Conservation (phyloP, 2,329 filamentous ascomycete genomes). For the Colletotrichum camelliae region DNA sequence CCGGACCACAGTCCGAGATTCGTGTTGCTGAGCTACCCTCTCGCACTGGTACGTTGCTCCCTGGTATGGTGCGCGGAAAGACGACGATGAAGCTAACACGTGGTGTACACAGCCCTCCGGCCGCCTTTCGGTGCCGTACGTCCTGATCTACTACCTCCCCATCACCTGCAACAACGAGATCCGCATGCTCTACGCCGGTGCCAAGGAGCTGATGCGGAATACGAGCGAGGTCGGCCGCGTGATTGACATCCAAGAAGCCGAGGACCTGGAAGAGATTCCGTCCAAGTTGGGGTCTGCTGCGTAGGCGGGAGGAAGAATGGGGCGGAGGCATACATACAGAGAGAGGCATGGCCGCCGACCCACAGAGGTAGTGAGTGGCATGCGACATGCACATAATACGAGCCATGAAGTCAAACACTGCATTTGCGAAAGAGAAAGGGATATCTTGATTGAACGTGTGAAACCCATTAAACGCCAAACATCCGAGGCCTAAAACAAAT, state of each 20-base stretch:
- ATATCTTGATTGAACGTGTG: background rate
- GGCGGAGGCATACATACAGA: background rate
- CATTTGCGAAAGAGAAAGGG: background rate
- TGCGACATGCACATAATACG: constrained; percentile 16
- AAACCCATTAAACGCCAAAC: background rate
- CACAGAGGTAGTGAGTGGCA: background rate
- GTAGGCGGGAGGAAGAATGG: background rate
- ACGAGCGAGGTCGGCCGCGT: constrained; percentile 89
- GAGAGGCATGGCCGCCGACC: background rate
- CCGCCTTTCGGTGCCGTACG: constrained; percentile 87
- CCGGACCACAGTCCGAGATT: constrained; percentile 92
- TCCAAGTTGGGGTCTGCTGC: constrained; percentile 54
- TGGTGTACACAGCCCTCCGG: constrained; percentile 70
- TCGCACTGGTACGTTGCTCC: constrained; percentile 72
- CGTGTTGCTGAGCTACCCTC: constrained; percentile 86
- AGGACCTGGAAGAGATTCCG: constrained; percentile 85
- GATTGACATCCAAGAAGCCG: constrained; percentile 80
- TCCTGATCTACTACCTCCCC: constrained; percentile 93
- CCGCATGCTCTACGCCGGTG: constrained; percentile 93
- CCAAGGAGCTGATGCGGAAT: constrained; percentile 94
- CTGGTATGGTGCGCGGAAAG: background rate
- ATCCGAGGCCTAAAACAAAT: background rate
- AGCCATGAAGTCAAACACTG: background rate
- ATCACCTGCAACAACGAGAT: constrained; percentile 86
- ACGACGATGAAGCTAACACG: background rate